These are phyloP conservation scores for Alternaria incomplexa DNA, from an alignment of 2,329 filamentous ascomycete species.

Conservation along the genomic window DNA sequence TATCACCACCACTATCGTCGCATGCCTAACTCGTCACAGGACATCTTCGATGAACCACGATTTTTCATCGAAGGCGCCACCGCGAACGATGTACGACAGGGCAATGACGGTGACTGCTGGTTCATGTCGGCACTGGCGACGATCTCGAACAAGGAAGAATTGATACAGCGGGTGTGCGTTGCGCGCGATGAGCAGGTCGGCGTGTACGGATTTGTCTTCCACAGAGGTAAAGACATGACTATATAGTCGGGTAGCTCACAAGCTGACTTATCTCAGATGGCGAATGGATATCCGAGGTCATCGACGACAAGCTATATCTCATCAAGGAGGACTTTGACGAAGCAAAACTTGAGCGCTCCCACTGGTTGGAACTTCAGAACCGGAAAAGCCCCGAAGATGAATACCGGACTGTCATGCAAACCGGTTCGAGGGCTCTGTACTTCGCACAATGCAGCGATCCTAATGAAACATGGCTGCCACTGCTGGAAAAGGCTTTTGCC, in stretches of 20 bases:
- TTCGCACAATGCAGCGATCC: constrained; percentile 77
- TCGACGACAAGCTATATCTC: constrained; percentile 89
- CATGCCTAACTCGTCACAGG: constrained; percentile 54
- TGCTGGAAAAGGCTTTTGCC: constrained; percentile 83
- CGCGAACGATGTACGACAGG: constrained; percentile 80
- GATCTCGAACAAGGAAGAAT: constrained; percentile 72
- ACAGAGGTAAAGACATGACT: constrained; percentile 59
- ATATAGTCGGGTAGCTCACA: constrained; percentile 1
- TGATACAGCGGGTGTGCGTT: constrained; percentile 78
- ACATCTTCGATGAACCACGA: constrained; percentile 76
- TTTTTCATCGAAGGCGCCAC: constrained; percentile 81
- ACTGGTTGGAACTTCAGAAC: constrained; percentile 74
- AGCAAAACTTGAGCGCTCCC: constrained; percentile 70
- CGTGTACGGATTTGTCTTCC: constrained; percentile 86
- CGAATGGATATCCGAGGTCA: constrained; percentile 89
- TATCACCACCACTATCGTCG: neutral
- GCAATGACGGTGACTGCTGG: constrained; percentile 83
- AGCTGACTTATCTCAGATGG: constrained; percentile 63
- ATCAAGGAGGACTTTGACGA: constrained; percentile 84
- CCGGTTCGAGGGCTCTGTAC: constrained; percentile 76
- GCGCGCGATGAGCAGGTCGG: constrained; percentile 74
- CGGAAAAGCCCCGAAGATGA: constrained; percentile 74
- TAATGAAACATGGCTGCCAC: constrained; percentile 82
- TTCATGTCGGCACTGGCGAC: constrained; percentile 81
- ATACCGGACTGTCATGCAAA: constrained; percentile 72